A percentile compares a stretch with the other conserved stretches of the same genome.
phyloP scores from a whole-genome alignment of 768 basidiomycete species.

The Chalciporus pseudorubinellus region DNA sequence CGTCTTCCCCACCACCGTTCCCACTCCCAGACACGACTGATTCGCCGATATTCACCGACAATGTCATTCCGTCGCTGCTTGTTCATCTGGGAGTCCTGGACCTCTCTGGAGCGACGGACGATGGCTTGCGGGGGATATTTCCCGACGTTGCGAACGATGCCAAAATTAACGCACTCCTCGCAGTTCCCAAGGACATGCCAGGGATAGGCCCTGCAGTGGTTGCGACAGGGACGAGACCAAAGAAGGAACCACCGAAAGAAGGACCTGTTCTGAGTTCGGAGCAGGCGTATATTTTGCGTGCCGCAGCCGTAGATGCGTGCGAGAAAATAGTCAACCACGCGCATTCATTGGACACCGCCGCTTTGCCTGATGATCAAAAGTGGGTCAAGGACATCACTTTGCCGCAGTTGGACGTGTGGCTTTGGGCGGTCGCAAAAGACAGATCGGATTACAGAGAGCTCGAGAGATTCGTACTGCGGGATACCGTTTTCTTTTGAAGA shows the following conservation, averaged over 20 bases:
- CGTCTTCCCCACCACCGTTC: conserved; percentile 50
- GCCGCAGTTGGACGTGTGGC: conserved; percentile 69
- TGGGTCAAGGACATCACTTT: conserved; percentile 59
- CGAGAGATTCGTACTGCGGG: conserved; percentile 60
- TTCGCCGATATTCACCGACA: conserved; percentile 74
- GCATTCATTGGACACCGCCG: conserved; percentile 29
- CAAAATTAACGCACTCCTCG: conserved; percentile 42
- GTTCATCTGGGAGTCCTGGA: conserved; percentile 75
- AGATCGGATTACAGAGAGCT: conserved; percentile 66
- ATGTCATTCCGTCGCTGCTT: conserved; percentile 81
- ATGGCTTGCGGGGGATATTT: conserved; percentile 47
- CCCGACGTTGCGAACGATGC: conserved; percentile 42
- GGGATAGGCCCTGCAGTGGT: conserved; percentile 1
- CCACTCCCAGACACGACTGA: conserved; percentile 57
- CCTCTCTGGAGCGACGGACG: conserved; percentile 44
- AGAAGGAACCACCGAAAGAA: conserved; percentile 33
- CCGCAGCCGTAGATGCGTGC: conserved; percentile 78
- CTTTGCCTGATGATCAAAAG: conserved; percentile 26
- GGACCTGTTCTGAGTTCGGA: conserved; percentile 55
- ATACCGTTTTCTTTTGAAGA: conserved; percentile 66
- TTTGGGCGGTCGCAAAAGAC: conserved; percentile 84
- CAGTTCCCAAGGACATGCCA: conserved; percentile 17
- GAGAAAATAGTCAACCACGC: conserved; percentile 62
- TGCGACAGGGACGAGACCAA: conserved; percentile 14
- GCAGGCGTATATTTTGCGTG: conserved; percentile 73